Evolutionary conservation across 2,329 filamentous ascomycete genomes (phyloP), one percentile per base, ranked within the genome.

Genomic region (Annulohypoxylon truncatum): DNA sequence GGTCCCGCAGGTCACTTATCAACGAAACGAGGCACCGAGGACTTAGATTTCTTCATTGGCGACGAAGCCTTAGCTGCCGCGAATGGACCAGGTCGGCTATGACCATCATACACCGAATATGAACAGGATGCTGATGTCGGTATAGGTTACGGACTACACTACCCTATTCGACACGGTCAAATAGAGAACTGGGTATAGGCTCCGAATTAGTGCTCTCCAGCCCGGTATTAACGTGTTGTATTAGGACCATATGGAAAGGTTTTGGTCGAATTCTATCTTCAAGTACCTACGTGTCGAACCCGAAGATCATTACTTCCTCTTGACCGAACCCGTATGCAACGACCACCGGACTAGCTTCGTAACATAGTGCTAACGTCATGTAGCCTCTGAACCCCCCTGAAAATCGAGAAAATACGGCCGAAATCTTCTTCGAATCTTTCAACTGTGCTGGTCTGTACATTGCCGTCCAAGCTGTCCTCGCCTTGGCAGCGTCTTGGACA

Each of bases 221-320:
- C 29, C 20, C 18, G 5, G 22, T 54, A 81, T 75, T 66, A 46
- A 67, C 58, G 65, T 40, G 9, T 12, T 22, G 6, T 57, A 4
- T n/a, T 72, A 96, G 92, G 96, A 99, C 82, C 93, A 97, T 76
- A 99, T 99, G 96, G 96, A 99, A 81, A 91, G 96, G 69, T 99
- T 98, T 84, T 99, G 96, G 96, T 98, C 96, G 72, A 98, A 98
- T 84, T 99, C 96, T 69, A 99, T 99, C 82, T 99, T 99, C 89
- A 99, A 99, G 81, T 99, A 99, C 78, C 87, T 99, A 56, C 90
- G 96, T 75, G 96, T 99, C 72, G 96, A 99, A 82, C 96, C 96
- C 28, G 96, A 99, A 82, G 96, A 99, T 79, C 96, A 99, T 81
- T 94, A 97, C 84, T 99, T 99, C 81, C 89, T 99, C 68, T 89